Evolutionary conservation across 441 rosid genomes (phyloP), one percentile per base, ranked within the genome.

Genomic region (Erodium chrysanthum): DNA sequence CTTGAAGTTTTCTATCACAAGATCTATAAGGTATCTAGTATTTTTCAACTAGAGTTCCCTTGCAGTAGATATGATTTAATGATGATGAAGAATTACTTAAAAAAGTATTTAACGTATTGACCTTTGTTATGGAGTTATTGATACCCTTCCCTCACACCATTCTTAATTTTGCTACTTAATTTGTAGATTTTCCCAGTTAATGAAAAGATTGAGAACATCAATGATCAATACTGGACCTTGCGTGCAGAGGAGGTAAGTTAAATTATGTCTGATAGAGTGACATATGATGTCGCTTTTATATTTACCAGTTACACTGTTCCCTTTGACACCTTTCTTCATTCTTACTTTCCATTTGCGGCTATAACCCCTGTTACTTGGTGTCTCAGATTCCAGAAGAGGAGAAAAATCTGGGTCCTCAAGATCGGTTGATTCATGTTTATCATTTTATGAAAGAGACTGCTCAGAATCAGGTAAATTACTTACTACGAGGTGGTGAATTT

Each of bases 181-280:
- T 62, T 82, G 82, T 84, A 88, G 95, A 86, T 86, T 71, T 86
- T 86, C 69, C 88, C 91, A 42, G 81, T 69, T 52, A 74, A 65
- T 66, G 88, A 86, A 75, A 86, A 83, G 80, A 88, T 88, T 77
- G 91, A 86, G 76, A 82, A 84, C 66, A 85, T 88, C 70, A 86
- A 85, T 80, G 91, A 88, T 76, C 91, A 86, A 65, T 85, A 84
- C 84, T 86, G 91, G 95, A 86, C 91, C 18, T 65, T 88, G 63
- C 85, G 90, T 67, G 91, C 91, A 67, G 95, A 88, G 78, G 95
- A 88, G 91, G 95, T 84, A 61, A 71, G 59, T 74, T n/a, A 2
- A 48, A 4, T 5, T 29, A 29, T 65, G 17, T 67, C 56, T 66
- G 42, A 3, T 35, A 54, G 66, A 35, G 15, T 9, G 33, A 33